Percentiles rank a stretch among this genome's conserved stretches.
Conservation (phyloP, 2,329 filamentous ascomycete genomes). For the Colletotrichum musae region DNA sequence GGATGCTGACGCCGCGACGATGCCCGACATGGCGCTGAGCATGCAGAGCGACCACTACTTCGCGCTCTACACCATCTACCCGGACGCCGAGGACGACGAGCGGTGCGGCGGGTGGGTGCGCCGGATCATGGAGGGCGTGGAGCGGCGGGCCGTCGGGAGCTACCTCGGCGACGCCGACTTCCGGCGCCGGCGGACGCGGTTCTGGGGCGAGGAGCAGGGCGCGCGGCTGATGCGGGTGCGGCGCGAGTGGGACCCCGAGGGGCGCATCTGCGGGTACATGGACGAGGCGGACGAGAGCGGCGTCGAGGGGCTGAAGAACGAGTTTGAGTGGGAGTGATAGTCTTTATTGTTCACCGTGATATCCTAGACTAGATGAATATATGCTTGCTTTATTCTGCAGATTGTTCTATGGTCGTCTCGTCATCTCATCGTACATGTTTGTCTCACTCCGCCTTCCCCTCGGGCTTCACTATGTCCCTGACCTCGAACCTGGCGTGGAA, state of each 20-base stretch:
- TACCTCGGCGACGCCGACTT: conserved; percentile 71
- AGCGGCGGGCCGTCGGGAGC: conserved; percentile 60
- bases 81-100: conserved; percentile 60
- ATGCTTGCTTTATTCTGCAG: no score
- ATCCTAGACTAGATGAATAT: conserved; percentile 1
- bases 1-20: conserved; percentile 49
- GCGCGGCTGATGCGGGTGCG: conserved; percentile 59
- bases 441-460: conserved; percentile 18
- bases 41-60: conserved; percentile 72
- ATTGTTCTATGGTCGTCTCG: conserved; percentile 28
- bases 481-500: conserved; percentile 63
- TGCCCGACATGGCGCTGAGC: conserved; percentile 67
- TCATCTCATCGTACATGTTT: conserved; percentile 7
- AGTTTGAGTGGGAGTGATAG: conserved; percentile 51
- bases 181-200: conserved; percentile 60
- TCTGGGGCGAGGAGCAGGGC: conserved; percentile 62
- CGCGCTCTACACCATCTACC: conserved; percentile 66
- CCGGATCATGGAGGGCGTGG: conserved; percentile 56
- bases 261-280: conserved; percentile 57
- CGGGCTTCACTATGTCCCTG: conserved; percentile 59
- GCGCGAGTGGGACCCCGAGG: conserved; percentile 59
- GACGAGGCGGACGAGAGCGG: conserved; percentile 62
- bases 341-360: background rate
- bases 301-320: conserved; percentile 58
- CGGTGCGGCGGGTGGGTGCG: conserved; percentile 60